Percentiles rank a stretch among this genome's conserved stretches.
phyloP scores from a whole-genome alignment of 1,284 basidiomycete species.

The Tetrapyrgos nigripes region DNA sequence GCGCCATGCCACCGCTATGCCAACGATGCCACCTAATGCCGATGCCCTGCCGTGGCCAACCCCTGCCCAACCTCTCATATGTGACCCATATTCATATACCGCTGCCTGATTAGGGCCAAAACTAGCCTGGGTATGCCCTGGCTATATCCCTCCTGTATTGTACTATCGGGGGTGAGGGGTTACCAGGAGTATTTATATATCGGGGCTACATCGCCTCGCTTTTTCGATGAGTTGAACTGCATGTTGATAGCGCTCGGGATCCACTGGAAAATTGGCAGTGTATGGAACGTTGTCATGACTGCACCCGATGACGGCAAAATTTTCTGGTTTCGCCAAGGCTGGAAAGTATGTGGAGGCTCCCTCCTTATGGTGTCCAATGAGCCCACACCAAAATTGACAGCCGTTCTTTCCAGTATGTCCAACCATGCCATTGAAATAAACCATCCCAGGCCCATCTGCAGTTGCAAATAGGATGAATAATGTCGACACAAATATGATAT shows the following conservation, averaged over 20 bases:
- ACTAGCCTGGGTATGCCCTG: too few relatives aligned
- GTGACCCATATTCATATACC: too few relatives aligned
- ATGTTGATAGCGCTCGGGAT: conserved; percentile 10
- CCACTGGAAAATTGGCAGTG: background rate
- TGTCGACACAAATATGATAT: background rate
- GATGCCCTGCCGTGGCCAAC: too few relatives aligned
- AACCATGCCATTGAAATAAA: conserved; percentile 33
- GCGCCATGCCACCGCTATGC: too few relatives aligned
- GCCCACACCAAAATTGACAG: conserved; percentile 35
- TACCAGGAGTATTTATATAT: too few relatives aligned
- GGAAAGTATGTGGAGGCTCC: conserved; percentile 13
- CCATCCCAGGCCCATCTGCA: conserved; percentile 41
- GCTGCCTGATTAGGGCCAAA: too few relatives aligned
- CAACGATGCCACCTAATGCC: too few relatives aligned
- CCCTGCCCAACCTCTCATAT: too few relatives aligned
- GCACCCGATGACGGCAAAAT: conserved; percentile 22
- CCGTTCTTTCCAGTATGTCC: conserved; percentile 38
- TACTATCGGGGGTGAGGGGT: too few relatives aligned
- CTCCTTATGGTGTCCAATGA: conserved; percentile 15
- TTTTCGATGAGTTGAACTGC: too few relatives aligned
- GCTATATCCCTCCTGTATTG: too few relatives aligned
- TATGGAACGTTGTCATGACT: conserved; percentile 28
- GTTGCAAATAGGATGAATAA: conserved; percentile 7
- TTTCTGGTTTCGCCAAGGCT: conserved; percentile 12
- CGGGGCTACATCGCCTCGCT: too few relatives aligned